Evolutionary conservation across 2,329 filamentous ascomycete species (phyloP), one percentile per base, ranked within the genome.

Genomic region (Cladorrhinum sp.): DNA sequence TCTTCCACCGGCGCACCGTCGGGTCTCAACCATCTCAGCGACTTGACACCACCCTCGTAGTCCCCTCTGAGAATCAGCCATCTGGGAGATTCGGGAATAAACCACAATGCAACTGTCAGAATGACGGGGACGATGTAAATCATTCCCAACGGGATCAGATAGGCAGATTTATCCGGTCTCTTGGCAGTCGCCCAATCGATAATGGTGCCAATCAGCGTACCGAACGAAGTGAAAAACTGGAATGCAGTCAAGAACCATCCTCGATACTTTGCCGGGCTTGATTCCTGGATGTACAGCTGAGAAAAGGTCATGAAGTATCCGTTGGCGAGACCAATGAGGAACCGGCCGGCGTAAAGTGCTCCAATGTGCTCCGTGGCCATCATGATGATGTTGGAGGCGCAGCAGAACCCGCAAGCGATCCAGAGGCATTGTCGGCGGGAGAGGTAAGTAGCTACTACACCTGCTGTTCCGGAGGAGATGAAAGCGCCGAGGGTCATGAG

Each of bases 281-380:
- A 64, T 58, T 73, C 71, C 61, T 74, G 72, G 57, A 74, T 71
- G 62, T 75, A 74, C 2, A 75, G 68, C 66, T 75, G 73, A n/a
- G 72, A 71, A 20, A 71, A 84, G 1, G 81, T 84, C 81, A 84
- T 82, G 68, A 84, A 79, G 66, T 83, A 78, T 2, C 82, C 82
- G 65, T 85, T 85, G 5, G 81, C 79, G 4, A 85, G 61, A 2
- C 83, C 83, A 58, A 85, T 81, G 16, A 85, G 68, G 6, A 85
- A 70, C 38, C 83, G 78, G 9, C 81, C 83, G 23, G 77, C 76
- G 59, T 86, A 85, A 4, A 86, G 77, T 1, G 77, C 80, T 16
- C 75, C 80, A 38, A 86, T 83, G 58, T 74, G 69, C 6, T 75
- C 77, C 0, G 81, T 83, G 2, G 78, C 75, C 81, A 85, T 85